A percentile compares a stretch with the other conserved stretches of the same genome.
These are phyloP conservation scores for Emericellopsis atlantica DNA, from an alignment of 2,329 filamentous ascomycete species.

Conservation along the genomic window DNA sequence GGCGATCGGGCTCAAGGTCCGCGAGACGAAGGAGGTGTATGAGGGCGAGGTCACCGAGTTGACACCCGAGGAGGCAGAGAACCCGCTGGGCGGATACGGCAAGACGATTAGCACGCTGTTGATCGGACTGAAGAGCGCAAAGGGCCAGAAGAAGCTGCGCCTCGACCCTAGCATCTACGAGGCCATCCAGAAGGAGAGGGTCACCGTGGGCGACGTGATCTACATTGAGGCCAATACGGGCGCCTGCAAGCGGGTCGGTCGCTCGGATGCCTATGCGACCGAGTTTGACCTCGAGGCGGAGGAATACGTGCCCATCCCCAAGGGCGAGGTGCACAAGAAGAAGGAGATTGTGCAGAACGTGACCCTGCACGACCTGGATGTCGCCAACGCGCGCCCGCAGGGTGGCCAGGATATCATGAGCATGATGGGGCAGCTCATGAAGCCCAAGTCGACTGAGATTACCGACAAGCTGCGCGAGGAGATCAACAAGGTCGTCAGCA, in stretches of 20 bases:
- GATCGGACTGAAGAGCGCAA: constrained; percentile 88
- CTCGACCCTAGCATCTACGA: constrained; percentile 98
- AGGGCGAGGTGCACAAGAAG: constrained; percentile 99
- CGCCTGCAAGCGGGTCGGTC: constrained; percentile 90
- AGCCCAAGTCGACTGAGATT: constrained; percentile 98
- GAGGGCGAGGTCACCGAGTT: constrained; percentile 97
- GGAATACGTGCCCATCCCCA: constrained; percentile 97
- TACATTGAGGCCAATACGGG: constrained; percentile 99
- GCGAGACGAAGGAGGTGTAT: constrained; percentile 98
- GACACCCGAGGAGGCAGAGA: constrained; percentile 95
- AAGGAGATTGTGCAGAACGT: constrained; percentile 99
- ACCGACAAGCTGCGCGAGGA: constrained; percentile 91
- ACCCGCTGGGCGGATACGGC: constrained; percentile 90
- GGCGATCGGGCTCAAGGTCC: constrained; percentile 91
- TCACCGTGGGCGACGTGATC: constrained; percentile 91
- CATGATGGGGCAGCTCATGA: constrained; percentile 99
- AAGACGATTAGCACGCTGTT: constrained; percentile 94
- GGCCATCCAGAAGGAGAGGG: constrained; percentile 95
- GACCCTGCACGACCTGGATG: constrained; percentile 89
- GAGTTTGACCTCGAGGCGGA: constrained; percentile 98
- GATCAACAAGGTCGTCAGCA: constrained; percentile 97
- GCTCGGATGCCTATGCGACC: constrained; percentile 93
- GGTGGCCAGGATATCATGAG: constrained; percentile 99
- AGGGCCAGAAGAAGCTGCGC: constrained; percentile 94
- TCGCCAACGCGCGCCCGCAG: constrained; percentile 89